Evolutionary conservation across 2,329 filamentous ascomycete species (phyloP).

Genomic region (Penicillium glabrum): DNA sequence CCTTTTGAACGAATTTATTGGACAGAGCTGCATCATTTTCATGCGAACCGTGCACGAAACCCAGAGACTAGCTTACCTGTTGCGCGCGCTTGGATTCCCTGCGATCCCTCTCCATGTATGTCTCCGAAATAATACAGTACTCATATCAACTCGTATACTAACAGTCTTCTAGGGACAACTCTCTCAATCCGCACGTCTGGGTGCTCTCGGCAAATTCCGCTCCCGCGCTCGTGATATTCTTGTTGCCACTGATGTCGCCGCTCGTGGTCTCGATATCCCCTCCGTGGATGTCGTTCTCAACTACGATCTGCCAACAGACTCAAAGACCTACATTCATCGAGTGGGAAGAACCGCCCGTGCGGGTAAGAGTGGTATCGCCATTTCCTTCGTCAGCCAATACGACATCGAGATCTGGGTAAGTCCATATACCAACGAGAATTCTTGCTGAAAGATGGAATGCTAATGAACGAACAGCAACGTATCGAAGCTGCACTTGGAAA

Average conservation of each 20-base stretch:
- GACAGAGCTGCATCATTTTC: constrained; percentile 83
- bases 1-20: constrained; percentile 76
- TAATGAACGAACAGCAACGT: constrained; percentile 31
- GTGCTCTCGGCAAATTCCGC: constrained; percentile 87
- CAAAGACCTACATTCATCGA: constrained; percentile 87
- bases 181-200: constrained; percentile 80
- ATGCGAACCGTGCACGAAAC: constrained; percentile 84
- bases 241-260: constrained; percentile 88
- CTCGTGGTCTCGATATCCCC: constrained; percentile 88
- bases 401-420: constrained; percentile 74
- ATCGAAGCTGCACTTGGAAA: constrained; percentile 82
- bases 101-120: constrained; percentile 78
- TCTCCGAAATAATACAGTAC: neutral
- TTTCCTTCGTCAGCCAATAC: constrained; percentile 84
- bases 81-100: constrained; percentile 80
- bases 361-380: constrained; percentile 77
- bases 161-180: constrained; percentile 59
- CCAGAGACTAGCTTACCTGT: constrained; percentile 77
- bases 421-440: too few species aligned
- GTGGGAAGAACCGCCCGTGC: constrained; percentile 87
- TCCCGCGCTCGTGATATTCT: constrained; percentile 78
- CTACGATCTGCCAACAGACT: constrained; percentile 78
- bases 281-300: constrained; percentile 88
- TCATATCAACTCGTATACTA: neutral
- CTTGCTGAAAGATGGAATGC: neutral